Conservation (phyloP, 2,329 filamentous ascomycete species). For the Ophiostoma himal-ulmi region DNA sequence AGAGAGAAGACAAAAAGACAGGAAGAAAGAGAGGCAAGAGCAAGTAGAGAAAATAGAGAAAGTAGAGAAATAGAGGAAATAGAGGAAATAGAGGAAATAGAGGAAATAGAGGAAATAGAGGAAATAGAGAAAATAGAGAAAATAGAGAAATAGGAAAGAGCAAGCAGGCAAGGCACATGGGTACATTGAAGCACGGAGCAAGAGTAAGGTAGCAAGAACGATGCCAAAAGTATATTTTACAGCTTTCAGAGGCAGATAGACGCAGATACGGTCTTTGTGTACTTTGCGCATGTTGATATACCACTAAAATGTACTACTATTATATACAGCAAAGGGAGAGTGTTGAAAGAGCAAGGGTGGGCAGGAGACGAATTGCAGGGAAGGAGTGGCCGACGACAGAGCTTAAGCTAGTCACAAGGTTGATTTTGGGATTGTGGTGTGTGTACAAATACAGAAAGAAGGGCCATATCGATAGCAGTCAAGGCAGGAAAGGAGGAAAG, state of each 20-base stretch:
- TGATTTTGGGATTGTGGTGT: neutral
- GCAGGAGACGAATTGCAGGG: neutral
- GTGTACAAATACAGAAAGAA: slow-evolving; percentile 3
- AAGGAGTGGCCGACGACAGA: slow-evolving; percentile 9
- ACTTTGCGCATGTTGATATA: neutral
- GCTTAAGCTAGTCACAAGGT: slow-evolving; percentile 11
- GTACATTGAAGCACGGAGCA: neutral
- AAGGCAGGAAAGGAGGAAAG: neutral
- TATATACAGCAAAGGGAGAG: neutral
- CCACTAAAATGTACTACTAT: no score
- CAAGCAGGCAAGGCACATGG: neutral
- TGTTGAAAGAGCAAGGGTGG: neutral
- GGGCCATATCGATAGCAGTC: no score
- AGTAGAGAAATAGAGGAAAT: neutral
- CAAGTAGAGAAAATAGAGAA: neutral
- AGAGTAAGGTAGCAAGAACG: neutral
- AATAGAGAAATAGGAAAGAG: neutral
- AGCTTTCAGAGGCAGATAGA: neutral
- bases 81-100: neutral
- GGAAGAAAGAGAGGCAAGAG: neutral
- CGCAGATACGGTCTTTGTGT: neutral
- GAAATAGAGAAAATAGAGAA: neutral
- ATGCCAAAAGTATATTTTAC: neutral
- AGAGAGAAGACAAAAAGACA: neutral
- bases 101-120: neutral